Percentiles rank a stretch among this genome's conserved stretches.
Evolutionary conservation across 2,329 filamentous ascomycete species (phyloP).

Genomic region (Paecilomyces variotii): DNA sequence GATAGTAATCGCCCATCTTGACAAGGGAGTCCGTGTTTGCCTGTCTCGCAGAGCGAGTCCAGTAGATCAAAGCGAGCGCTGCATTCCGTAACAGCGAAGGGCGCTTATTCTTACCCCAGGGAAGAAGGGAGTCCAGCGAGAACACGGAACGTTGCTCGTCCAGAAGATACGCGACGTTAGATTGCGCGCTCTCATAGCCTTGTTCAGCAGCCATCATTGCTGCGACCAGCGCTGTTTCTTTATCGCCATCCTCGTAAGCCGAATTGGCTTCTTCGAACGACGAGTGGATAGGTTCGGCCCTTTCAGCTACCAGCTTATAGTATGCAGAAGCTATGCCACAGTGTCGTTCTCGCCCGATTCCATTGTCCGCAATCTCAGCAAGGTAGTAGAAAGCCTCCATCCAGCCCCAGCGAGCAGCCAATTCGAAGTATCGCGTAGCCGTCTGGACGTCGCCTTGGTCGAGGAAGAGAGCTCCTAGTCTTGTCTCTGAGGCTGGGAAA

Average conservation of each 20-base stretch:
- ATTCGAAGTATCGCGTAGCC: conserved; percentile 79
- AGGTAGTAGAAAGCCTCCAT: conserved; percentile 90
- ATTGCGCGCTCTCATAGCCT: conserved; percentile 81
- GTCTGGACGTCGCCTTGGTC: conserved; percentile 78
- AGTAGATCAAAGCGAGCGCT: conserved; percentile 74
- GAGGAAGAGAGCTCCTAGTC: conserved; percentile 74
- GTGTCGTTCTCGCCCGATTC: conserved; percentile 69
- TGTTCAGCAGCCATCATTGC: conserved; percentile 88
- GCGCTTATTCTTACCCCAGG: conserved; percentile 33
- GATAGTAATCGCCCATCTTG: conserved; percentile 98
- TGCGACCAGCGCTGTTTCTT: conserved; percentile 69
- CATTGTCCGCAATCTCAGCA: conserved; percentile 75
- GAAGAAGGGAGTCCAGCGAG: conserved; percentile 48
- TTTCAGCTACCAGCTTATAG: conserved; percentile 73
- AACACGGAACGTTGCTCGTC: conserved; percentile 62
- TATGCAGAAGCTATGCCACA: conserved; percentile 71
- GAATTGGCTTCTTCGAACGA: conserved; percentile 76
- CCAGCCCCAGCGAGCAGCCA: conserved; percentile 72
- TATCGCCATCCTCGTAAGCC: conserved; percentile 70
- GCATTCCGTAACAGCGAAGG: conserved; percentile 48
- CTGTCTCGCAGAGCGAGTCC: conserved; percentile 90
- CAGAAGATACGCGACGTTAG: conserved; percentile 80
- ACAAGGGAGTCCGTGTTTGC: conserved; percentile 88
- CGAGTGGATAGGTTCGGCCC: conserved; percentile 63
- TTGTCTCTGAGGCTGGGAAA: conserved; percentile 69